Percentiles rank a stretch among this genome's conserved stretches.
phyloP scores from a whole-genome alignment of 306 rosid species.

The Ziziphus jujuba region DNA sequence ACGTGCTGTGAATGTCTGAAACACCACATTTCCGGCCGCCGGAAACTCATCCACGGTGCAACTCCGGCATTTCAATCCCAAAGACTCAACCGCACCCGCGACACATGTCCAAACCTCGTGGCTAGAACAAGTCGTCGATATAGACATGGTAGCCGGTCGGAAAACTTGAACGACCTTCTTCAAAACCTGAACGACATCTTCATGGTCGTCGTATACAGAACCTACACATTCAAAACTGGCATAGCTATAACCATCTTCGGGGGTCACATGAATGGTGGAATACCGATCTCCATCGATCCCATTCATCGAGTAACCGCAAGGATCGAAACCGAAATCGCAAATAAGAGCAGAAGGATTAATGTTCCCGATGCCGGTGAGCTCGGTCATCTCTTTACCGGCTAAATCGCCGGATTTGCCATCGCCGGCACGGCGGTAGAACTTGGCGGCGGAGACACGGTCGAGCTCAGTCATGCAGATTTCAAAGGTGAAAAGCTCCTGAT shows the following conservation, averaged over 20 bases:
- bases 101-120: slow-evolving; percentile 60
- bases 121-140: slow-evolving; percentile 52
- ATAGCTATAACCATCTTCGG: slow-evolving; percentile 95
- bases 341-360: slow-evolving; percentile 65
- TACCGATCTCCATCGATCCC: slow-evolving; percentile 76
- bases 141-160: slow-evolving; percentile 92
- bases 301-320: slow-evolving; percentile 96
- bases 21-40: slow-evolving; percentile 61
- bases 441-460: slow-evolving; percentile 61
- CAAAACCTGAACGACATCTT: slow-evolving; percentile 50
- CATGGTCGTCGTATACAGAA: slow-evolving; percentile 44
- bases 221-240: slow-evolving; percentile 86
- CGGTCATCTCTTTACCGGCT: slow-evolving; percentile 87
- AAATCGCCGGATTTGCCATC: slow-evolving; percentile 60
- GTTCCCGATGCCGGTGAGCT: slow-evolving; percentile 60
- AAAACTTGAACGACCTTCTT: slow-evolving; percentile 78
- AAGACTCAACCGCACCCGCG: slow-evolving; percentile 62
- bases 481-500: slow-evolving; percentile 55
- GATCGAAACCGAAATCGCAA: slow-evolving; percentile 87
- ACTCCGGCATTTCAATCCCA: slow-evolving; percentile 83
- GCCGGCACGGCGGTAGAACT: slow-evolving; percentile 54
- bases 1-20: slow-evolving; percentile 71
- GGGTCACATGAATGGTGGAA: slow-evolving; percentile 93
- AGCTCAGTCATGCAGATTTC: slow-evolving; percentile 98
- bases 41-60: slow-evolving; percentile 78